Conservation (phyloP, 306 rosid genomes). For the Spatholobus suberectus region DNA sequence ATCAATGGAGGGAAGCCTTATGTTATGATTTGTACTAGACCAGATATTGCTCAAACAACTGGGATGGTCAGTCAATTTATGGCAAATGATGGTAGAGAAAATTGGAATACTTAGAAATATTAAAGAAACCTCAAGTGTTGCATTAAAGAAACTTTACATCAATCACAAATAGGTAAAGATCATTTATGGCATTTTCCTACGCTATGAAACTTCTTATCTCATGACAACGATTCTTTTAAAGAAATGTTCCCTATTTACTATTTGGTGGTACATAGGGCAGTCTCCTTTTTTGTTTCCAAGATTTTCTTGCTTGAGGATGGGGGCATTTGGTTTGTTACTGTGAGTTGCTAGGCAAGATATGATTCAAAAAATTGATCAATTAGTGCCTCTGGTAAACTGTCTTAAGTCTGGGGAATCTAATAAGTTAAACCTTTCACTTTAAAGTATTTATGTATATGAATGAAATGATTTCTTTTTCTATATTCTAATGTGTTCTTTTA, state of each 20-base stretch:
- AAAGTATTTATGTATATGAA: background rate
- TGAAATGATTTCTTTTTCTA: conserved; percentile 9
- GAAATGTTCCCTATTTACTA: background rate
- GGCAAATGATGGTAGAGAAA: no score
- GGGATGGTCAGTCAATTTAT: no score
- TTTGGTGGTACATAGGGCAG: background rate
- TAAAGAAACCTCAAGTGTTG: no score
- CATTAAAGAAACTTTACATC: conserved; percentile 82
- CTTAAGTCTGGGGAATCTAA: background rate
- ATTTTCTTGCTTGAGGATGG: background rate
- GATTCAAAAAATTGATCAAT: background rate
- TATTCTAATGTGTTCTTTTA: background rate
- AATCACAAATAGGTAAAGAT: conserved; percentile 85
- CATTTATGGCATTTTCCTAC: background rate
- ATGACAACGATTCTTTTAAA: background rate
- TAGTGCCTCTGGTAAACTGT: conserved; percentile 5
- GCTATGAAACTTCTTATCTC: conserved; percentile 14
- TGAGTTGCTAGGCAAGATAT: conserved; percentile 7
- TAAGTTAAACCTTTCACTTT: background rate
- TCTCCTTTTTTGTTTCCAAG: background rate
- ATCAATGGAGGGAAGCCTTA: no score
- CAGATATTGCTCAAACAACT: no score
- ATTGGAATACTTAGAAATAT: no score
- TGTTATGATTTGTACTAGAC: no score
- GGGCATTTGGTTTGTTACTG: background rate